A percentile compares a stretch with the other conserved stretches of the same genome.
These are phyloP conservation scores for Murraya paniculata DNA, from an alignment of 345 rosid genomes.

Conservation along the genomic window DNA sequence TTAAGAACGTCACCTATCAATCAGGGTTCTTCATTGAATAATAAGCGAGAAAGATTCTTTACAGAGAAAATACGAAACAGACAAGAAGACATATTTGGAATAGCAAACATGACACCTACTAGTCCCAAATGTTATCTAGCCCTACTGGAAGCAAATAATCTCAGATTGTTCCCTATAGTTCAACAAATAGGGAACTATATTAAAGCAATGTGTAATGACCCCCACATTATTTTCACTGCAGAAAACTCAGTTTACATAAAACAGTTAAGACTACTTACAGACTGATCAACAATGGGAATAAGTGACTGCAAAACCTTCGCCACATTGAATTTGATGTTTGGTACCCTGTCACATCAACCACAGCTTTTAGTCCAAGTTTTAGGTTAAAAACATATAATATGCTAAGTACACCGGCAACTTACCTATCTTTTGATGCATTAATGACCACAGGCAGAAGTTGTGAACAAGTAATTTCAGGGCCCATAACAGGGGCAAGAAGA, in stretches of 20 bases:
- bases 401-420: slow-evolving; percentile 9
- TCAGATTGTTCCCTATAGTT: neutral
- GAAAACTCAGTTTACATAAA: neutral
- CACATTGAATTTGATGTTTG: slow-evolving; percentile 93
- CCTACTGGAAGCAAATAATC: neutral
- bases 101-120: neutral
- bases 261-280: slow-evolving; percentile 50
- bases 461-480: slow-evolving; percentile 80
- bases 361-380: neutral
- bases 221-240: neutral
- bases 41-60: neutral
- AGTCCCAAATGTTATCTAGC: neutral
- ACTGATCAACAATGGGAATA: slow-evolving; percentile 74
- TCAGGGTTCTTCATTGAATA: neutral
- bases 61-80: neutral
- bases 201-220: neutral
- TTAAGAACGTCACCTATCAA: neutral
- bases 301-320: slow-evolving; percentile 94
- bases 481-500: slow-evolving; percentile 90
- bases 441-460: slow-evolving; percentile 76
- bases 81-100: neutral
- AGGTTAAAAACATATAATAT: neutral
- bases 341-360: slow-evolving; percentile 53
- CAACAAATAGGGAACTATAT: neutral
- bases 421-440: slow-evolving; percentile 87